Evolutionary conservation across 371 early-diverging fungal species (phyloP).

Genomic region (Cokeromyces recurvatus): DNA sequence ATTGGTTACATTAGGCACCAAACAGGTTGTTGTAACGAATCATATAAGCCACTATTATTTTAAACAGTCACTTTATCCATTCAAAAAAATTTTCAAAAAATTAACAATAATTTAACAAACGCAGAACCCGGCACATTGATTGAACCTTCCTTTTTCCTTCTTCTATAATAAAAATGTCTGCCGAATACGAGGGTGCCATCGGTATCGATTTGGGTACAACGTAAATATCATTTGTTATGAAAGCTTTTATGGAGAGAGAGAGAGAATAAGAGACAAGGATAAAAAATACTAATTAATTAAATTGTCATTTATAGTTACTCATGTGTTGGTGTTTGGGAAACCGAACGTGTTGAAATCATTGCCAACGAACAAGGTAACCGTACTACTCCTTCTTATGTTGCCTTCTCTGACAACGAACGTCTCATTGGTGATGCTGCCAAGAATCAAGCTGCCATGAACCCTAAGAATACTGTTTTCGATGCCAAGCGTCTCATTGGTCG

Average conservation of each 20-base stretch:
- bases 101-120: neutral
- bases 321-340: slow-evolving; percentile 67
- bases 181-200: slow-evolving; percentile 67
- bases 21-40: too few species aligned
- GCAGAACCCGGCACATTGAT: neutral
- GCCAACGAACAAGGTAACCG: slow-evolving; percentile 92
- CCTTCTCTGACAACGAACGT: slow-evolving; percentile 81
- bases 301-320: slow-evolving; percentile 65
- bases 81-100: neutral
- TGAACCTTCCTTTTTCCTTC: slow-evolving; percentile 10
- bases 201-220: slow-evolving; percentile 56
- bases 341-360: slow-evolving; percentile 73
- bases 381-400: slow-evolving; percentile 91
- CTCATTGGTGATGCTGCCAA: slow-evolving; percentile 88
- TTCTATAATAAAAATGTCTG: slow-evolving; percentile 46
- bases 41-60: too few species aligned
- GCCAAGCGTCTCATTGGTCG: slow-evolving; percentile 97
- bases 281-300: neutral
- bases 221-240: slow-evolving; percentile 10
- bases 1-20: too few species aligned
- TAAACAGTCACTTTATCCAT: neutral
- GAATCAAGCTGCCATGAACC: slow-evolving; percentile 83
- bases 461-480: slow-evolving; percentile 89
- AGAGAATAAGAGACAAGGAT: too few species aligned
- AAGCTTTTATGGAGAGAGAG: too few species aligned